These are phyloP conservation scores for Hypoxylon intermedium DNA, from an alignment of 495 filamentous ascomycete species.

Conservation along the genomic window DNA sequence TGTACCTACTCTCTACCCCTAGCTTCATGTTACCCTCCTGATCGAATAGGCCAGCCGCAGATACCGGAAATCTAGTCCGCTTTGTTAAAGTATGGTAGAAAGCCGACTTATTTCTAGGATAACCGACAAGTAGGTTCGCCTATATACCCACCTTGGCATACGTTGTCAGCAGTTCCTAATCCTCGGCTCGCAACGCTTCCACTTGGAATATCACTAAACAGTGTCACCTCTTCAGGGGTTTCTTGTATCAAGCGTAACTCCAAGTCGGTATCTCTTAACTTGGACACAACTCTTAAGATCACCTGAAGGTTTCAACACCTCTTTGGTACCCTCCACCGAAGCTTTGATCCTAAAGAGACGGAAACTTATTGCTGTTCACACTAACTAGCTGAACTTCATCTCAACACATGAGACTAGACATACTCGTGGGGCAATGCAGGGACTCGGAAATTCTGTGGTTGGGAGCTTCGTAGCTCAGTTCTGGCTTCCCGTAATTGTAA, in stretches of 20 bases:
- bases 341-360: background rate
- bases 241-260: slow-evolving; percentile 12
- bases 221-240: background rate
- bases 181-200: slow-evolving; percentile 28
- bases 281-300: slow-evolving; percentile 1
- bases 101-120: slow-evolving; percentile 27
- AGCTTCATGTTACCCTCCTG: slow-evolving; percentile 5
- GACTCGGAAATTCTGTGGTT: slow-evolving; percentile 34
- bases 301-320: slow-evolving; percentile 28
- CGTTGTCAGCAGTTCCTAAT: slow-evolving; percentile 30
- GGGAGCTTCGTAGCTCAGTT: slow-evolving; percentile 51
- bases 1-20: slow-evolving; percentile 26
- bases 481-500: slow-evolving; percentile 54
- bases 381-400: background rate
- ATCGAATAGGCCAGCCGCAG: slow-evolving; percentile 17
- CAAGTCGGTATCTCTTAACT: slow-evolving; percentile 2
- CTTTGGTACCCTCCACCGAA: slow-evolving; percentile 13
- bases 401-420: slow-evolving; percentile 24
- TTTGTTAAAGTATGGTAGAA: slow-evolving; percentile 8
- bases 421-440: slow-evolving; percentile 22
- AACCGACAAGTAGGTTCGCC: slow-evolving; percentile 30
- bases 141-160: slow-evolving; percentile 36
- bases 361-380: slow-evolving; percentile 1
- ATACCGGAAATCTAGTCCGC: slow-evolving; percentile 19
- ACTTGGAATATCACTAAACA: slow-evolving; percentile 5